These are phyloP conservation scores for Phyllosticta capitalensis DNA, from an alignment of 2,329 filamentous ascomycete species.

Conservation along the genomic window DNA sequence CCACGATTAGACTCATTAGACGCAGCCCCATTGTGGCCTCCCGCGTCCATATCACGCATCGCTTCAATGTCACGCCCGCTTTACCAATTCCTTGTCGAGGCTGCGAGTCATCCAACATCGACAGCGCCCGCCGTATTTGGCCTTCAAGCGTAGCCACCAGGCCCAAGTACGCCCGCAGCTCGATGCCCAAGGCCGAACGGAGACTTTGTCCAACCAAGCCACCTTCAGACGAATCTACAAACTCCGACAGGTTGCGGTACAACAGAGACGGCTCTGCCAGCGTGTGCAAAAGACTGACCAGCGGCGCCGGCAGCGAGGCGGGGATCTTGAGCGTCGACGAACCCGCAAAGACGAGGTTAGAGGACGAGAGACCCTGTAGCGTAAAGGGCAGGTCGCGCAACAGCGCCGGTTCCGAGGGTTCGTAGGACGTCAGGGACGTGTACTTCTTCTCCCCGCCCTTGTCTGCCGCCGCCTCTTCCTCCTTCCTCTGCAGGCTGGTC, in stretches of 20 bases:
- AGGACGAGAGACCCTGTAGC: slow-evolving; percentile 82
- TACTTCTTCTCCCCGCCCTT: slow-evolving; percentile 4
- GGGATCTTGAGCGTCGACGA: slow-evolving; percentile 66
- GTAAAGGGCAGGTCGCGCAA: slow-evolving; percentile 76
- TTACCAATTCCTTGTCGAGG: slow-evolving; percentile 67
- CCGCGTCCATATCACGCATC: slow-evolving; percentile 93
- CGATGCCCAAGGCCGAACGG: slow-evolving; percentile 71
- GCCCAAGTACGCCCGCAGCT: slow-evolving; percentile 81
- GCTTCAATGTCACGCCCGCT: slow-evolving; percentile 83
- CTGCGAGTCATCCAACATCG: slow-evolving; percentile 58
- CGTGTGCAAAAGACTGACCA: slow-evolving; percentile 79
- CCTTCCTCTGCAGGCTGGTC: slow-evolving; percentile 17
- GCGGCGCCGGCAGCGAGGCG: slow-evolving; percentile 66
- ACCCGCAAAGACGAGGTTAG: slow-evolving; percentile 66
- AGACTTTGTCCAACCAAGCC: slow-evolving; percentile 89
- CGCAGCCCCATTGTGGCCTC: slow-evolving; percentile 94
- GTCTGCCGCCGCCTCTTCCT: slow-evolving; percentile 14
- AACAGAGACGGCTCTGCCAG: slow-evolving; percentile 90
- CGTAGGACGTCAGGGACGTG: slow-evolving; percentile 12
- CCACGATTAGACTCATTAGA: slow-evolving; percentile 87
- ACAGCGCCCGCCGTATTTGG: slow-evolving; percentile 76
- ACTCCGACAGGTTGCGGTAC: slow-evolving; percentile 70
- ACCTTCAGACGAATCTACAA: slow-evolving; percentile 70
- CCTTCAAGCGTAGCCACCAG: slow-evolving; percentile 86
- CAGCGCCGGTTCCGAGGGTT: slow-evolving; percentile 36